Evolutionary conservation across 495 filamentous ascomycete species (phyloP), one percentile per base, ranked within the genome.

Genomic region (Podospora anserina): DNA sequence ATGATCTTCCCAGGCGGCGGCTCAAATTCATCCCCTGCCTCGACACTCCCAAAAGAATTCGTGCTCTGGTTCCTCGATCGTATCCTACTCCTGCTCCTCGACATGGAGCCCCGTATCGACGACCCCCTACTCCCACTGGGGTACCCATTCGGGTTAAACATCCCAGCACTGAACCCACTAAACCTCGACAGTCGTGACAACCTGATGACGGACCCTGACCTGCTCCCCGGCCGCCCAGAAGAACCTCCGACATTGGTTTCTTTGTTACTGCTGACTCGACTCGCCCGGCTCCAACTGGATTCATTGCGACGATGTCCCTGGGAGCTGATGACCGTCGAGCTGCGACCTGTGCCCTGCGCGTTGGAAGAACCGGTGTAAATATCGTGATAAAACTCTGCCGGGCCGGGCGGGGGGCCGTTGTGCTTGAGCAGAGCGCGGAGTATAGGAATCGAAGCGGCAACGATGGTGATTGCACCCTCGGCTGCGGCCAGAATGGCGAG

Each of bases 401-500:
- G 71, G 0, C 72, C 70, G 11, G 72, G 70, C 4, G 70, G 69
- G 28, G 76, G 74, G 16, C 72, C 63, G 4, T 61, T 70, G 66
- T 75, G 74, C n/a, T 74, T 71, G 49, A 78, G 32, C 11, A 78
- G 61, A 1, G 75, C 73, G 4, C 77, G 72, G 2, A 79, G 56
- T 9, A 78, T 76, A 4, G 76, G 77, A 7, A 78, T 77, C 0
- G 72, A 75, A 0, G 75, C 75, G 0, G 77, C 77, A 64, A 78
- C 71, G 58, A 79, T 76, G 13, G 75, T 75, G 13, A 77, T 74
- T 16, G 77, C 75, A 4, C 61, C 44, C 61, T 79, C 76, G 9
- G 77, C 77, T 1, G 72, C 61, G 0, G 62, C 75, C 4, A 78
- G 65, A 16, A 78, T 75, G 18, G 73, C 59, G 2, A 79, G 72